Base-by-base conservation (phyloP, 1,284 basidiomycete genomes). In the Cryptococcus sp. region DNA sequence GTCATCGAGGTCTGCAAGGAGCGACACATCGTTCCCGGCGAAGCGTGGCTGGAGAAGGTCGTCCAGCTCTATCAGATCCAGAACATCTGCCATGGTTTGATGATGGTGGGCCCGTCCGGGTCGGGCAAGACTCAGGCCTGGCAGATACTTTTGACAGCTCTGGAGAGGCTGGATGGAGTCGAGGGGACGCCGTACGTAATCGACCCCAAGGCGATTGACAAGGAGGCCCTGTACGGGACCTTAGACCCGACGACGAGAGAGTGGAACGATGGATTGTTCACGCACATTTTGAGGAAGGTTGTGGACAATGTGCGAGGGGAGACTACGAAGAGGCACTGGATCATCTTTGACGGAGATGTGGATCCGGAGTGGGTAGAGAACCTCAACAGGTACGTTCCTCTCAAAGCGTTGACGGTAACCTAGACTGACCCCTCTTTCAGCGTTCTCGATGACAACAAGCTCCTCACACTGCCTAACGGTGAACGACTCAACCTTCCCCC, bases 301-400 rank as follows among this genome's bases (percentile, higher is more conserved):
- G 90, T 98, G 55, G 96, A 99, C 72, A 94, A 98, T 70, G 93
- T 98, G 37, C 90, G 96, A 71, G 96, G 96, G 33, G 97, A 98
- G 78, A 96, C 92, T 74, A 82, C 85, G 33, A 98, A 97, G 80
- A 82, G 95, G 21, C 96, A 99, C 74, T 99, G 96, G 96, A 98
- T 99, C 69, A 90, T 99, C 61, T 98, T 98, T 65, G 96, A 99
- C 71, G 96, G 96, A 57, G 96, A 99, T 72, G 95, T 99, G 50
- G 97, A 99, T 81, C 96, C 96, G 0, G 96, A 99, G 78, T 98
- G 96, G 97, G 96, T 99, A 7, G 97, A 99, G 79, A 99, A 98
- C 76, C 80, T 99, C 78, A 99, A 99, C 79, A 96, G 91, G 92
- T 89, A 47, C 38, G 83, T 78, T 50, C 16, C 12, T 24, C 39